A percentile compares a stretch with the other conserved stretches of the same genome.
phyloP scores from a whole-genome alignment of 345 rosid genomes.

The Arabidopsis thaliana region TAIR10.1 NC_003074.8:9569001-9569500 shows the following conservation, averaged over 20 bases:
- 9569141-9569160: slow-evolving; percentile 43
- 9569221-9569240: slow-evolving; percentile 41
- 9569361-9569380: slow-evolving; percentile 43
- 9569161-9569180: slow-evolving; percentile 44
- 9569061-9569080: slow-evolving; percentile 22
- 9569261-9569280: slow-evolving; percentile 38
- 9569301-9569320: slow-evolving; percentile 53
- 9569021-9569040: slow-evolving; percentile 14
- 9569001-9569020: slow-evolving; percentile 37
- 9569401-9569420: slow-evolving; percentile 44
- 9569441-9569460: slow-evolving; percentile 46
- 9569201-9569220: slow-evolving; percentile 53
- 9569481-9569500: slow-evolving; percentile 45
- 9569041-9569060: slow-evolving; percentile 42
- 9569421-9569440: slow-evolving; percentile 54
- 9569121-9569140: slow-evolving; percentile 34
- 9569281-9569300: slow-evolving; percentile 31
- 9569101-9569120: slow-evolving; percentile 43
- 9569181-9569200: slow-evolving; percentile 55
- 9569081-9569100: slow-evolving; percentile 47
- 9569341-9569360: slow-evolving; percentile 40
- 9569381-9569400: slow-evolving; percentile 9
- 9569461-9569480: slow-evolving; percentile 50
- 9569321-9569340: slow-evolving; percentile 44
- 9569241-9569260: slow-evolving; percentile 44